phyloP scores from a whole-genome alignment of 371 early-diverging fungal species.

The Coemansia sp. region DNA sequence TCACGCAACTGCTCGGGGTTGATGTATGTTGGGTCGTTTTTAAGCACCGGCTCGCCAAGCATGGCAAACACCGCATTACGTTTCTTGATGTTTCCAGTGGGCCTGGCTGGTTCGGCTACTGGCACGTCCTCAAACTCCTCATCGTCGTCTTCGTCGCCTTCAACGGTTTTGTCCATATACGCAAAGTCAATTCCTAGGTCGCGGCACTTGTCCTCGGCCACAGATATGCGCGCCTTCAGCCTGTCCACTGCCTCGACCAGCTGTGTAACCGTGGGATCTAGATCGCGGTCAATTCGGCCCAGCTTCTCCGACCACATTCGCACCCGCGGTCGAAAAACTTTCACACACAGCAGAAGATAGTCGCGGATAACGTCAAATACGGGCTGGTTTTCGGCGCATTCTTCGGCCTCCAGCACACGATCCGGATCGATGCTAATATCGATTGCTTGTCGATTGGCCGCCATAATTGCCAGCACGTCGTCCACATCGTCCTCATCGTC shows the following conservation, averaged over 20 bases:
- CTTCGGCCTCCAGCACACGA: constrained; percentile 56
- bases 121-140: constrained; percentile 39
- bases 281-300: constrained; percentile 53
- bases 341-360: constrained; percentile 54
- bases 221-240: constrained; percentile 50
- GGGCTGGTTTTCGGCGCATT: constrained; percentile 60
- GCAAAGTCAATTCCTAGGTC: constrained; percentile 56
- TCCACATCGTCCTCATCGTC: constrained; percentile 3
- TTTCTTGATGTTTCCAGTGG: not conserved
- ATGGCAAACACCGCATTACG: constrained; percentile 28
- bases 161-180: not conserved
- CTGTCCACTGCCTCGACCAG: constrained; percentile 52
- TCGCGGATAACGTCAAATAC: constrained; percentile 66
- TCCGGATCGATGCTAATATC: constrained; percentile 58
- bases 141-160: constrained; percentile 25
- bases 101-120: no score
- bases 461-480: constrained; percentile 51
- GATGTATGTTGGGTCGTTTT: constrained; percentile 28
- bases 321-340: constrained; percentile 53
- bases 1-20: constrained; percentile 15
- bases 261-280: constrained; percentile 50
- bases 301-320: constrained; percentile 58
- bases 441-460: constrained; percentile 63
- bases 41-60: constrained; percentile 8
- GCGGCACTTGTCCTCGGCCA: constrained; percentile 55